Evolutionary conservation across 305 asterid genomes (phyloP).

Genomic region (Lippia alba): DNA sequence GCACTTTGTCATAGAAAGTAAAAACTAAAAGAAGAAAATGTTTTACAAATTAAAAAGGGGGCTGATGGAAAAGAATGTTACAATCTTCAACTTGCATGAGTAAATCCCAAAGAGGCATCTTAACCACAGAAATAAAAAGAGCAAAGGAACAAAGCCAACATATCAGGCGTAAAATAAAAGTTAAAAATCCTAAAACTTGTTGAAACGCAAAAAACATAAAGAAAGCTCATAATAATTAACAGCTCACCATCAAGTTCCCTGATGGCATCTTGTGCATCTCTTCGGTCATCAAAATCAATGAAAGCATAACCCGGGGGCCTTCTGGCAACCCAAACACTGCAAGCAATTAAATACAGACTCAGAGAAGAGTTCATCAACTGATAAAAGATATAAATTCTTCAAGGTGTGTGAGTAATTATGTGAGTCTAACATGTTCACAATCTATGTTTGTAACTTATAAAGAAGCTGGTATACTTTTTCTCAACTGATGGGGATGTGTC

Average conservation of each 20-base stretch:
- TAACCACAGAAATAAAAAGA: neutral
- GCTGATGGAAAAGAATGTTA: neutral
- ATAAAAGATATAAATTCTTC: conserved; percentile 3
- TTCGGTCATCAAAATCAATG: conserved; percentile 81
- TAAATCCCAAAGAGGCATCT: conserved; percentile 2
- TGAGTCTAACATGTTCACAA: conserved; percentile 6
- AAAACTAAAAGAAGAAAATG: neutral
- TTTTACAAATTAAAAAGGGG: neutral
- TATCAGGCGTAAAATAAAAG: neutral
- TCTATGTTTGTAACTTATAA: neutral
- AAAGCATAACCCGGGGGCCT: conserved; percentile 97
- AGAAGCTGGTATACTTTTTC: neutral
- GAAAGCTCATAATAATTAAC: conserved; percentile 9
- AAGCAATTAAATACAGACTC: conserved; percentile 11
- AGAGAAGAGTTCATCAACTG: neutral
- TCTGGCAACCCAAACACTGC: conserved; percentile 98
- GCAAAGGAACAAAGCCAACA: neutral
- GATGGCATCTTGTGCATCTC: conserved; percentile 96
- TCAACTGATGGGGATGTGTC: neutral
- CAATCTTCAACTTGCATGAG: neutral
- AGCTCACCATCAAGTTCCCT: conserved; percentile 72
- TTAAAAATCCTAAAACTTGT: neutral
- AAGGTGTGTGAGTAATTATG: neutral
- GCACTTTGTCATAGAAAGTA: neutral
- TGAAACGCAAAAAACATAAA: neutral